phyloP scores from a whole-genome alignment of 2,329 filamentous ascomycete species.

The Pseudopyrenochaeta lycopersici region DNA sequence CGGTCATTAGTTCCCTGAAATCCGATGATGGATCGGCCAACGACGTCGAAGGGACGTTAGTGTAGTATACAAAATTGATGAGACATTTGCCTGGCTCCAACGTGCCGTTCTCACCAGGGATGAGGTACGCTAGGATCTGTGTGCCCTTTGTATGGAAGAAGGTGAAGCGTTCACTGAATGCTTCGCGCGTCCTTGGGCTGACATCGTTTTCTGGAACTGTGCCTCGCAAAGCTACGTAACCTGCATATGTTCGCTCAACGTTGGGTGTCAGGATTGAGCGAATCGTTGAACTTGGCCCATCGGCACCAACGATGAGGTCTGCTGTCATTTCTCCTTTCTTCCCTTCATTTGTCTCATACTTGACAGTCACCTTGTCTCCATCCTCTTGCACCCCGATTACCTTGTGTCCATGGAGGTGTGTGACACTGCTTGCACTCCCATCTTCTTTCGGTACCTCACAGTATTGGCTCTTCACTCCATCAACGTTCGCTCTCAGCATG shows the following conservation, averaged over 20 bases:
- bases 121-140: constrained; percentile 55
- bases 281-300: constrained; percentile 44
- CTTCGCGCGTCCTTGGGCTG: constrained; percentile 24
- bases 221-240: constrained; percentile 44
- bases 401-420: constrained; percentile 35
- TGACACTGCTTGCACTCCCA: constrained; percentile 17
- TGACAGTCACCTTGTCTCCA: constrained; percentile 24
- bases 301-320: constrained; percentile 41
- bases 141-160: constrained; percentile 51
- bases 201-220: constrained; percentile 38
- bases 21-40: constrained; percentile 48
- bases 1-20: constrained; percentile 56
- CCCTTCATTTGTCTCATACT: constrained; percentile 25
- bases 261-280: constrained; percentile 28
- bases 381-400: constrained; percentile 31
- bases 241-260: constrained; percentile 39
- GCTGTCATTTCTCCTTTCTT: constrained; percentile 26
- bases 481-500: constrained; percentile 41
- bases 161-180: constrained; percentile 51
- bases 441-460: constrained; percentile 30
- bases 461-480: constrained; percentile 38
- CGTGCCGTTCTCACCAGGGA: constrained; percentile 55
- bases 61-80: constrained; percentile 61
- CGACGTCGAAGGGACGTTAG: constrained; percentile 44
- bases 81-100: constrained; percentile 52